phyloP scores from a whole-genome alignment of 208 protist genomes.

The Trypanosomatidae sp. region DNA sequence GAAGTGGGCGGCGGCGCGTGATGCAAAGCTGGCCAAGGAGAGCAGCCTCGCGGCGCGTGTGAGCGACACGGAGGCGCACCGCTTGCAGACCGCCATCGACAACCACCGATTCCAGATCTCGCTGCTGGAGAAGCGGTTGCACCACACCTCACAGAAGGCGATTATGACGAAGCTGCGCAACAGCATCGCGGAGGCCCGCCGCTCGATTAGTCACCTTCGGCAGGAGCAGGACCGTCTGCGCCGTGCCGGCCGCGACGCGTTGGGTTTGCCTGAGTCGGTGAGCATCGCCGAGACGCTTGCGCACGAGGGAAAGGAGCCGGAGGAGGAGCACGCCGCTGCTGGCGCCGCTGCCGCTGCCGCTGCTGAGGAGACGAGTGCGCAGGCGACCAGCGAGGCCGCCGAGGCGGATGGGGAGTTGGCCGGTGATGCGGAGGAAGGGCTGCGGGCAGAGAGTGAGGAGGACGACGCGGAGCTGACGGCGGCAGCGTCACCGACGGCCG shows the following conservation, averaged over 20 bases:
- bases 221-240: slow-evolving; percentile 87
- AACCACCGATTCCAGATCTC: slow-evolving; percentile 74
- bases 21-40: slow-evolving; percentile 54
- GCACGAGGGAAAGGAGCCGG: slow-evolving; percentile 43
- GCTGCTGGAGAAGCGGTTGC: slow-evolving; percentile 81
- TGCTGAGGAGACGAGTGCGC: slow-evolving; percentile 24
- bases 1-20: slow-evolving; percentile 66
- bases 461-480: no score
- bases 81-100: slow-evolving; percentile 68
- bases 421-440: no score
- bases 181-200: slow-evolving; percentile 60
- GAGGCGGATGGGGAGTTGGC: no score
- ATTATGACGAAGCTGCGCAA: slow-evolving; percentile 79
- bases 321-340: no score
- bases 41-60: slow-evolving; percentile 22
- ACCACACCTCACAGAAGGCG: slow-evolving; percentile 61
- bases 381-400: slow-evolving; percentile 17
- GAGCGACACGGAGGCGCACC: slow-evolving; percentile 29
- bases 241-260: slow-evolving; percentile 50
- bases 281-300: slow-evolving; percentile 82
- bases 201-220: slow-evolving; percentile 73
- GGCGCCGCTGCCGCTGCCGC: no score
- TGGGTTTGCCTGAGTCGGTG: slow-evolving; percentile 64
- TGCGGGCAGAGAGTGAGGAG: no score
- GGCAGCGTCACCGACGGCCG: no score